These are phyloP conservation scores for Arbutus unedo DNA, from an alignment of 148 eudicot genomes.

Conservation along the genomic window DNA sequence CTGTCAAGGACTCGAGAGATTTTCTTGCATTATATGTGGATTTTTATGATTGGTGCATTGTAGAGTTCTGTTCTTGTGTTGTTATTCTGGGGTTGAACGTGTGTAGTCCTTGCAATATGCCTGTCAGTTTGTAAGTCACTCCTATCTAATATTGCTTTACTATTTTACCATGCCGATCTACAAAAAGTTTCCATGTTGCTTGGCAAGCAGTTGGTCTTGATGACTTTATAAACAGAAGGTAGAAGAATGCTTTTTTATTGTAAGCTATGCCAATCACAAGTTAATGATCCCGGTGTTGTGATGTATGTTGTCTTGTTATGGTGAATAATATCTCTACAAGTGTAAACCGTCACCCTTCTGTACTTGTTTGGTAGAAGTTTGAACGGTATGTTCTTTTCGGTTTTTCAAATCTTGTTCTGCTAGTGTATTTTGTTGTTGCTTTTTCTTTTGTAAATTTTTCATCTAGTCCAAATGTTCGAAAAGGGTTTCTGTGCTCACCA, in stretches of 20 bases:
- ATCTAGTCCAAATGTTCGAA: slow-evolving; percentile 4
- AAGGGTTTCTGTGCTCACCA: background rate
- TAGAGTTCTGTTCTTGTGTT: background rate
- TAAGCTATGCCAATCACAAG: background rate
- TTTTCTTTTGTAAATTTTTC: background rate
- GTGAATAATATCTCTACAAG: background rate
- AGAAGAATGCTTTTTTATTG: background rate
- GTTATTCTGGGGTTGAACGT: background rate
- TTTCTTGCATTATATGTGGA: background rate
- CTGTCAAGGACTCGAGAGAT: background rate
- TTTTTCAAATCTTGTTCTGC: background rate
- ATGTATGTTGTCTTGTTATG: background rate
- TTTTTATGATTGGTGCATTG: background rate
- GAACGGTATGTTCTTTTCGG: background rate
- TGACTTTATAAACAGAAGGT: background rate
- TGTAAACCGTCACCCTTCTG: background rate
- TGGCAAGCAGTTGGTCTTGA: background rate
- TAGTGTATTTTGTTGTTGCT: background rate
- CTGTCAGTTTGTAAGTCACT: background rate
- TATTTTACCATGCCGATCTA: background rate
- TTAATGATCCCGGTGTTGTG: background rate
- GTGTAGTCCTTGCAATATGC: background rate
- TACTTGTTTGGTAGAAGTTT: background rate
- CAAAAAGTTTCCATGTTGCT: background rate
- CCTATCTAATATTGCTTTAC: background rate